Conservation (phyloP, 2,329 filamentous ascomycete genomes). For the Talaromyces sp. region DNA sequence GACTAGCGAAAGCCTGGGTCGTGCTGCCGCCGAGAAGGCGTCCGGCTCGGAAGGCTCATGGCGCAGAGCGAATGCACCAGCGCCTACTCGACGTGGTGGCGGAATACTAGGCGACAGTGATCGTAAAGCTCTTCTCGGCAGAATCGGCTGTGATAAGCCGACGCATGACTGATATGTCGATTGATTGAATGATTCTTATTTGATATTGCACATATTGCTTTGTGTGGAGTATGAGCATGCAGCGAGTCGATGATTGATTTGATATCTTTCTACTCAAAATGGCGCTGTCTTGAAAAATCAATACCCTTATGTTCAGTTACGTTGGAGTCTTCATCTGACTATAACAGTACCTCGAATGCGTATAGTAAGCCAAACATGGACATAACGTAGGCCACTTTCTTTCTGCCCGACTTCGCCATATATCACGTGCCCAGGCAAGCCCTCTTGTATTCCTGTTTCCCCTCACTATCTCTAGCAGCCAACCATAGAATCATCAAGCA, state of each 20-base stretch:
- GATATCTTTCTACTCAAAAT: slow-evolving; percentile 6
- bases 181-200: slow-evolving; percentile 3
- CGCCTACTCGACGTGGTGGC: slow-evolving; percentile 31
- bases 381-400: neutral
- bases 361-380: neutral
- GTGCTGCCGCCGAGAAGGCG: slow-evolving; percentile 25
- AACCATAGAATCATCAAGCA: neutral
- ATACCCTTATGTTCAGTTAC: slow-evolving; percentile 19
- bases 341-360: neutral
- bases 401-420: no score
- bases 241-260: slow-evolving; percentile 9
- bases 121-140: slow-evolving; percentile 70
- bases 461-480: neutral
- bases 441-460: neutral
- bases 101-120: slow-evolving; percentile 40
- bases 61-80: slow-evolving; percentile 34
- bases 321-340: neutral
- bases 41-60: slow-evolving; percentile 30
- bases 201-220: slow-evolving; percentile 17
- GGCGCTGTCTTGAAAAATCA: slow-evolving; percentile 10
- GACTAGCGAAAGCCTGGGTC: slow-evolving; percentile 25
- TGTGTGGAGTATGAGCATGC: slow-evolving; percentile 13
- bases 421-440: neutral
- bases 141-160: slow-evolving; percentile 78
- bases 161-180: slow-evolving; percentile 23